Evolutionary conservation across 2,329 filamentous ascomycete genomes (phyloP), one percentile per base, ranked within the genome.

Genomic region (Venturia asperata): DNA sequence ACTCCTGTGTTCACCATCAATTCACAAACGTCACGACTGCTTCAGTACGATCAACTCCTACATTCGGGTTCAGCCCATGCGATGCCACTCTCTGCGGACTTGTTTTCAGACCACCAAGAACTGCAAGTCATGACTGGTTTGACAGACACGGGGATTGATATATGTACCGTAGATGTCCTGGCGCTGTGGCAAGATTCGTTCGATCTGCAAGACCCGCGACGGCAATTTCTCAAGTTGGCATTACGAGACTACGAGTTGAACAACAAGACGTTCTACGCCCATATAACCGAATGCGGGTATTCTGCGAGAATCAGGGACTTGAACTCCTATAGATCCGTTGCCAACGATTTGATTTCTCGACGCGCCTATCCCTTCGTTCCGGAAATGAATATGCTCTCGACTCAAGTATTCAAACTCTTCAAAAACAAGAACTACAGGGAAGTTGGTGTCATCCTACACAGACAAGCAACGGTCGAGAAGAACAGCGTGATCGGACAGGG

Each of bases 121-220:
- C 83, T 96, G 62, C 91, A 95, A 70, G 81, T 97, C 24, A 86
- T 92, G 47, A 85, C 89, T 68, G 93, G 99, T 76, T 79, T 99
- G 66, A 89, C 97, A 67, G 94, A 99, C 75, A 92, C 91, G 70
- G 90, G 91, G 63, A 94, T 99, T 72, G 94, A 99, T 74, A 97
- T 99, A 68, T 97, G 93, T 77, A 97, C 94, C 0, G 92, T 93
- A 0, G 94, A 97, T 73, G 92, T 97, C 10, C 83, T 97, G 55
- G 92, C 92, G 9, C 79, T 97, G 66, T 99, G 94, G 91, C 94
- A 92, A 10, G 94, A 99, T 77, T 96, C 92, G 73, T 99, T 97
- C 71, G 93, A 99, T 75, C 97, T 96, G 75, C 92, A 97, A 74
- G 83, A 92, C 9, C 91, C 93, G 1, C 85, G 92, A 64, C 88